Evolutionary conservation across 2,329 filamentous ascomycete genomes (phyloP).

Genomic region (Trichoderma brevicompactum): DNA sequence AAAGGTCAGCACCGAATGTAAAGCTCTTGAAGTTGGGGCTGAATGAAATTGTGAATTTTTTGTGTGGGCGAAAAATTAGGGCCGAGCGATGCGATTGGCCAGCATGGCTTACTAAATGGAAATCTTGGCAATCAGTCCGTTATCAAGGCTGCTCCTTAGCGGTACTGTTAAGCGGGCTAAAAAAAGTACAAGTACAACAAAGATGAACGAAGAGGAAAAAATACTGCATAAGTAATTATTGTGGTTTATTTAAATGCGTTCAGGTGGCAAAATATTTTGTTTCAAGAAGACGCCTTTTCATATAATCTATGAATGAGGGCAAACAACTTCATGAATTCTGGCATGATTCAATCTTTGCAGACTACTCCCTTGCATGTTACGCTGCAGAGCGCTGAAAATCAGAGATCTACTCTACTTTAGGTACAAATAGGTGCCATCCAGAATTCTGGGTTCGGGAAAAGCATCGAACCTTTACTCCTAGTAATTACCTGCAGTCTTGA

Average conservation of each 20-base stretch:
- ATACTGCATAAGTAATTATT: too few relatives aligned
- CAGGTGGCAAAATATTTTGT: not conserved
- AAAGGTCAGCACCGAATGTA: slow-evolving; percentile 33
- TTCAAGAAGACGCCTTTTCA: too few relatives aligned
- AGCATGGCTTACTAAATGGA: not conserved
- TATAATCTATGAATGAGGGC: not conserved
- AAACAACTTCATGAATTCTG: not conserved
- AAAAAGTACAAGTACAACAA: too few relatives aligned
- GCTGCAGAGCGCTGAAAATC: not conserved
- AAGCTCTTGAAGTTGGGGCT: slow-evolving; percentile 31
- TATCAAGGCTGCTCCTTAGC: not conserved
- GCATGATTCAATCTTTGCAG: not conserved
- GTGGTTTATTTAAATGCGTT: too few relatives aligned
- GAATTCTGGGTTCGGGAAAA: too few relatives aligned
- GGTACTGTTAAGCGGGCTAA: too few relatives aligned
- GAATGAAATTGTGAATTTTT: slow-evolving; percentile 48
- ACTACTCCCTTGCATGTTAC: not conserved
- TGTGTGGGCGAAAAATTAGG: slow-evolving; percentile 60
- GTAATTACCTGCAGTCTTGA: too few relatives aligned
- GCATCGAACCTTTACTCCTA: too few relatives aligned
- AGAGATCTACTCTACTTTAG: not conserved
- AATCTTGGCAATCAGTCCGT: slow-evolving; percentile 18
- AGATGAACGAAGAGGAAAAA: too few relatives aligned
- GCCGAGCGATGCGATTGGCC: slow-evolving; percentile 38
- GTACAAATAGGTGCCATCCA: too few relatives aligned